Evolutionary conservation across 306 rosid genomes (phyloP).

Genomic region (Lotus japonicus): DNA sequence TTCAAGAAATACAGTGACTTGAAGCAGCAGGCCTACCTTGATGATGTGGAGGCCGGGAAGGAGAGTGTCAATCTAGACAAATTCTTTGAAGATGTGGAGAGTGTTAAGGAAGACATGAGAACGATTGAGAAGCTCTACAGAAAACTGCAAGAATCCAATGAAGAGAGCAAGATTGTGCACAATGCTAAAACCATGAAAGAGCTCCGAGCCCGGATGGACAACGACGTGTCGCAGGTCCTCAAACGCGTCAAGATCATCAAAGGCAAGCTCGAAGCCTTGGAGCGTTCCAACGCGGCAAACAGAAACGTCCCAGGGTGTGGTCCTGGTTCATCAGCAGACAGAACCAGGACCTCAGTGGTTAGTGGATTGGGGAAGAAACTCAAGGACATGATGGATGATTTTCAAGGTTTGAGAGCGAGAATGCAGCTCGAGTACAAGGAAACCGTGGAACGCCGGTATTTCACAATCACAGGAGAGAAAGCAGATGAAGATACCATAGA

Average conservation of each 20-base stretch:
- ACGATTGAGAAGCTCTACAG: slow-evolving; percentile 53
- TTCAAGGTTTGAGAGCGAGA: slow-evolving; percentile 58
- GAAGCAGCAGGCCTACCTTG: slow-evolving; percentile 46
- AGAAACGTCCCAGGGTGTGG: slow-evolving; percentile 64
- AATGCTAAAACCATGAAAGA: slow-evolving; percentile 71
- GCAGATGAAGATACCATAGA: slow-evolving; percentile 81
- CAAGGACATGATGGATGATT: slow-evolving; percentile 69
- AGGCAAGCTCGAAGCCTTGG: slow-evolving; percentile 65
- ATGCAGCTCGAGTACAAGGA: slow-evolving; percentile 74
- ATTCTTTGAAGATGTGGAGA: slow-evolving; percentile 82
- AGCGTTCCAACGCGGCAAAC: slow-evolving; percentile 56
- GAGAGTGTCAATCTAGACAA: slow-evolving; percentile 61
- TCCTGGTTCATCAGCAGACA: slow-evolving; percentile 81
- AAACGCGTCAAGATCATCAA: slow-evolving; percentile 56
- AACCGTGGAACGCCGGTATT: slow-evolving; percentile 74
- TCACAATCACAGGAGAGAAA: slow-evolving; percentile 74
- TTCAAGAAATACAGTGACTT: slow-evolving; percentile 61
- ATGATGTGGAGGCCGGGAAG: slow-evolving; percentile 59
- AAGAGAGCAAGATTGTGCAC: slow-evolving; percentile 64
- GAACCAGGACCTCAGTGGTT: slow-evolving; percentile 80
- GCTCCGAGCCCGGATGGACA: slow-evolving; percentile 59
- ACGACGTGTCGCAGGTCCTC: slow-evolving; percentile 56
- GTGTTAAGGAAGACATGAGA: slow-evolving; percentile 71
- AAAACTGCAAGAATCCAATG: slow-evolving; percentile 58
- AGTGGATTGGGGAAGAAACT: slow-evolving; percentile 80